Evolutionary conservation across 75 land plant species (phyloP), one percentile per base, ranked within the genome.

Genomic region (Picea sitchensis): DNA sequence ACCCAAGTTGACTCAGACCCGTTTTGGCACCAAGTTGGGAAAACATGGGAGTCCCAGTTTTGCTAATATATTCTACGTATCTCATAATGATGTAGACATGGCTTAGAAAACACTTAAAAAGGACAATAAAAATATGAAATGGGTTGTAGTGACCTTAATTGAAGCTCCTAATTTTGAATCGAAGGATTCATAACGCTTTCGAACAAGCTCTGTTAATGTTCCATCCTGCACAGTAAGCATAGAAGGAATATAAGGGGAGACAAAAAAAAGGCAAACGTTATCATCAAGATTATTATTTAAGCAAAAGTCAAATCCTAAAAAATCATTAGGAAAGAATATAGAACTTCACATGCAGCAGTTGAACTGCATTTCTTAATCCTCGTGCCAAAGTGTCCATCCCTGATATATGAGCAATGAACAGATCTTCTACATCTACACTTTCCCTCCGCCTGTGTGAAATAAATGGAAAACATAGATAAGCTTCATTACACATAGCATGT

Each of bases 361-460:
- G 92, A 17, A 91, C 98, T 76, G 88, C 99, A 87, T 92, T 96
- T 51, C 98, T 86, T 5, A 96, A 89, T 57, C 99, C 99, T 83
- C 99, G 95, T 31, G 99, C 99, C 58, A 96, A 61, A 23, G 99
- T 87, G 73, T 96, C 99, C 98, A 96, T 96, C 61, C 99, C 99
- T 73, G 85, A 80, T 73, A 96, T 91, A 73, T 96, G 99, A 77
- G 95, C 93, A 86, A 96, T 89, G 82, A 96, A 96, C 47, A 96
- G 77, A 80, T 96, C 99, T 78, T 94, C 98, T 76, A 94, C 94
- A 84, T 96, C 99, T 58, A 93, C 91, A 83, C 99, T 96, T 80
- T 96, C 99, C 77, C 99, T 86, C 83, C 99, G 88, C 67, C 95
- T 93, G 56, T 57, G 80, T 4, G 17, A 67, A 23, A 30, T 5